Conservation (phyloP, 768 basidiomycete genomes). For the Neoboletus brunneissimus region DNA sequence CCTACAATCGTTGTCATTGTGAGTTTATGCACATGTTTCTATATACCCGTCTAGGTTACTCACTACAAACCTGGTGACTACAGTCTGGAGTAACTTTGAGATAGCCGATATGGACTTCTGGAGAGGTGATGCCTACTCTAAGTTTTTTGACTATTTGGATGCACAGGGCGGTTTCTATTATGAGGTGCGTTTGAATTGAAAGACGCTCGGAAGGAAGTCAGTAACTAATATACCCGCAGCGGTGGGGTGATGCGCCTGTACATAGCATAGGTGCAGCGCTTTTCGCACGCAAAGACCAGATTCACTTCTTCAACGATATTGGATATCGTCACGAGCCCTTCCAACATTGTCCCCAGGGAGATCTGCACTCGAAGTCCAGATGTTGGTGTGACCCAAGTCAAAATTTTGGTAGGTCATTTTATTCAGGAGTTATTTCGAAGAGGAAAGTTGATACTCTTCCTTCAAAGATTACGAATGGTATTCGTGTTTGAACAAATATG, state of each 20-base stretch:
- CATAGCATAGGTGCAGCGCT: constrained; percentile 81
- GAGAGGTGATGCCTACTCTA: constrained; percentile 77
- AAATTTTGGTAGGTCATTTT: constrained; percentile 55
- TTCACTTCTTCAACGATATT: constrained; percentile 84
- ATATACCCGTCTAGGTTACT: not conserved
- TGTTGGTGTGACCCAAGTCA: constrained; percentile 73
- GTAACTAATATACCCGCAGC: constrained; percentile 32
- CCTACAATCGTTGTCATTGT: constrained; percentile 81
- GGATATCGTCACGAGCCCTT: constrained; percentile 82
- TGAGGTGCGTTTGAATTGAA: constrained; percentile 49
- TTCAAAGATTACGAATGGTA: constrained; percentile 77
- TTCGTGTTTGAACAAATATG: constrained; percentile 81
- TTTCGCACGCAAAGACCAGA: constrained; percentile 68
- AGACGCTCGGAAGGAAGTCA: not conserved
- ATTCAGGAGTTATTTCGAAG: not conserved
- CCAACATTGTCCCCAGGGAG: constrained; percentile 68
- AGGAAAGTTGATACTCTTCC: constrained; percentile 5
- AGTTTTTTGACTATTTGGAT: constrained; percentile 83
- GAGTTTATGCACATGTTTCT: constrained; percentile 28
- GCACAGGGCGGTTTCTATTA: constrained; percentile 87
- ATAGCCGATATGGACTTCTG: constrained; percentile 90
- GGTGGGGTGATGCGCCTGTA: constrained; percentile 87
- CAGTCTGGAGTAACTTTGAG: constrained; percentile 74
- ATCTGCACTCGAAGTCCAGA: constrained; percentile 52
- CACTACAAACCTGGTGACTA: constrained; percentile 28